Percentiles rank a stretch among this genome's conserved stretches.
Conservation (phyloP, 257 asterid species). For the Nyctanthes arbortristis region DNA sequence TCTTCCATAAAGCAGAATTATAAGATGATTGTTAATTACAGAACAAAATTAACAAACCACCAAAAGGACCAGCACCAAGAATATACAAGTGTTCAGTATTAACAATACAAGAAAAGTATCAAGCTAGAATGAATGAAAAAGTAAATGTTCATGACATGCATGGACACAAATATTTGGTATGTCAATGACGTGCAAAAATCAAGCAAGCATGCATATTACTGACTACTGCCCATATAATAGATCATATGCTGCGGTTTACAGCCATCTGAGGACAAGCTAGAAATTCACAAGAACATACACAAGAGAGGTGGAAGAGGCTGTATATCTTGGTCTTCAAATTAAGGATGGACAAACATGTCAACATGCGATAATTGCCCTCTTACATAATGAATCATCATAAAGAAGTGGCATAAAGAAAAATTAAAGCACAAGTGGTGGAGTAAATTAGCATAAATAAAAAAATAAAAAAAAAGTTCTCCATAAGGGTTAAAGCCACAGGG, state of each 20-base stretch:
- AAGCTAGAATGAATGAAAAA: slow-evolving; percentile 2
- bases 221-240: not conserved
- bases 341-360: not conserved
- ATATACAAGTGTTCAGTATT: not conserved
- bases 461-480: too few species aligned
- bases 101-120: not conserved
- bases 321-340: slow-evolving; percentile 5
- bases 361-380: slow-evolving; percentile 1
- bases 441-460: slow-evolving; percentile 4
- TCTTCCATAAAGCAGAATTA: not conserved
- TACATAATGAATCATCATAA: slow-evolving; percentile 4
- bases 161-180: slow-evolving; percentile 12
- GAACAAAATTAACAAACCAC: slow-evolving; percentile 3
- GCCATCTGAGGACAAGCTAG: not conserved
- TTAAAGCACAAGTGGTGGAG: not conserved
- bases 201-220: not conserved
- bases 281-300: not conserved
- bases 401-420: not conserved
- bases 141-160: not conserved
- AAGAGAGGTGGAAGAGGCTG: not conserved
- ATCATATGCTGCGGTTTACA: not conserved
- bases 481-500: not conserved
- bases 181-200: too few species aligned
- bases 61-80: slow-evolving; percentile 4
- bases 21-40: not conserved